Evolutionary conservation across 495 filamentous ascomycete species (phyloP).

Genomic region (Geoglossum glabrum): DNA sequence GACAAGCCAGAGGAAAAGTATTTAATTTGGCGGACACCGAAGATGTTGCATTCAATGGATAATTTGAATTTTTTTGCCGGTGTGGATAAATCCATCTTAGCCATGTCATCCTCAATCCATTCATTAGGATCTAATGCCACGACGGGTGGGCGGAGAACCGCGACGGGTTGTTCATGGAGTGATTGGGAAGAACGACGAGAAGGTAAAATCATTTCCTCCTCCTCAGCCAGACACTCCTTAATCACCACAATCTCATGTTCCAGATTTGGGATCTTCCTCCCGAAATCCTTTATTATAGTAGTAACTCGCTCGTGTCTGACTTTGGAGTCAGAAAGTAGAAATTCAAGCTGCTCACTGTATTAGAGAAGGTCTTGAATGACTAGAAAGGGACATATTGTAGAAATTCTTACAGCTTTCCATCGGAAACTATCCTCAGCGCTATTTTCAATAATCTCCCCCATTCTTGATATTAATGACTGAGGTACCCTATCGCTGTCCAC

Average conservation of each 20-base stretch:
- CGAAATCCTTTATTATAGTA: neutral
- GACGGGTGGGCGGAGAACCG: too few species aligned
- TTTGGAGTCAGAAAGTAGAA: neutral
- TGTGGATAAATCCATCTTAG: too few species aligned
- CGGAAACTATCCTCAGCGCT: neutral
- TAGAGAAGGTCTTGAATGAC: neutral
- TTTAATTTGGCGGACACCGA: neutral
- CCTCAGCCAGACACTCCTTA: neutral
- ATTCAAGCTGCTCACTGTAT: neutral
- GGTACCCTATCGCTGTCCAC: neutral
- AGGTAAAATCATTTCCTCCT: neutral
- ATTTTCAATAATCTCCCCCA: neutral
- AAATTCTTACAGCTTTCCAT: neutral
- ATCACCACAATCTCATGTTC: neutral
- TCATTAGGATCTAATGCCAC: too few species aligned
- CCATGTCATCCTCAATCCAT: too few species aligned
- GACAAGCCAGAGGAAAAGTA: too few species aligned
- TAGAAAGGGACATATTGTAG: neutral
- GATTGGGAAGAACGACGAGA: too few species aligned
- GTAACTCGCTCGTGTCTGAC: neutral
- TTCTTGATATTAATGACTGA: neutral
- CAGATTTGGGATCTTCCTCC: too few species aligned
- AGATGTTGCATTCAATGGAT: neutral
- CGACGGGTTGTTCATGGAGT: too few species aligned
- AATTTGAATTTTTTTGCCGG: too few species aligned